Conservation (phyloP, 148 eudicot species). For the Persicaria tinctoria region DNA sequence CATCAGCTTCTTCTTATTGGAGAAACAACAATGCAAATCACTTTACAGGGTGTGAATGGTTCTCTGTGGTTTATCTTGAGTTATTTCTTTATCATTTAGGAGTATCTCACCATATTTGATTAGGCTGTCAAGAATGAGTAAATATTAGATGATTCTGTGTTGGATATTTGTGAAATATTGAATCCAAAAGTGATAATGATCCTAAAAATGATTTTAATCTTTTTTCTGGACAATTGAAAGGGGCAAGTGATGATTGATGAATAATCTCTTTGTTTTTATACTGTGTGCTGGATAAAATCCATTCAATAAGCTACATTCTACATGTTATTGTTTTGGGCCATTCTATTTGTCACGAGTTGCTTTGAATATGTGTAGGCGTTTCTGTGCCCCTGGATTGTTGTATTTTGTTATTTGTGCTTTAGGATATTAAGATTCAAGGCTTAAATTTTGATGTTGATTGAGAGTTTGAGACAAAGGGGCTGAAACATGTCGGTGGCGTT, state of each 20-base stretch:
- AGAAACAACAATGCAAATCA: slow-evolving; percentile 92
- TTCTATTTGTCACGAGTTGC: neutral
- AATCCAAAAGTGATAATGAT: neutral
- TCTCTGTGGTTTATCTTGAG: slow-evolving; percentile 20
- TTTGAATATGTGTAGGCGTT: neutral
- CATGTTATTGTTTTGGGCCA: neutral
- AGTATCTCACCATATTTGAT: neutral
- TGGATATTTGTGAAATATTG: neutral
- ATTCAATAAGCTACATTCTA: neutral
- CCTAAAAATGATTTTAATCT: neutral
- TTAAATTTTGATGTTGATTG: neutral
- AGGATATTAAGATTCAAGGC: neutral
- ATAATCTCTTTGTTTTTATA: neutral
- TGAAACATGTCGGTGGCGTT: neutral
- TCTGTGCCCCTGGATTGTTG: neutral
- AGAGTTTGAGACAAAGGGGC: neutral
- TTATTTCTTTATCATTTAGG: neutral
- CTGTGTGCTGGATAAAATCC: neutral
- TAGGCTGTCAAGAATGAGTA: neutral
- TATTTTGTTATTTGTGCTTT: neutral
- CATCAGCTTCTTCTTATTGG: slow-evolving; percentile 86
- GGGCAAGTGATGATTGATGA: neutral
- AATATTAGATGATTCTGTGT: too few relatives aligned
- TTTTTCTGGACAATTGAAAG: neutral
- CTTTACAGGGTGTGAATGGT: slow-evolving; percentile 99